Base-by-base conservation (phyloP, 257 asterid genomes). In the Datura wrightii region DNA sequence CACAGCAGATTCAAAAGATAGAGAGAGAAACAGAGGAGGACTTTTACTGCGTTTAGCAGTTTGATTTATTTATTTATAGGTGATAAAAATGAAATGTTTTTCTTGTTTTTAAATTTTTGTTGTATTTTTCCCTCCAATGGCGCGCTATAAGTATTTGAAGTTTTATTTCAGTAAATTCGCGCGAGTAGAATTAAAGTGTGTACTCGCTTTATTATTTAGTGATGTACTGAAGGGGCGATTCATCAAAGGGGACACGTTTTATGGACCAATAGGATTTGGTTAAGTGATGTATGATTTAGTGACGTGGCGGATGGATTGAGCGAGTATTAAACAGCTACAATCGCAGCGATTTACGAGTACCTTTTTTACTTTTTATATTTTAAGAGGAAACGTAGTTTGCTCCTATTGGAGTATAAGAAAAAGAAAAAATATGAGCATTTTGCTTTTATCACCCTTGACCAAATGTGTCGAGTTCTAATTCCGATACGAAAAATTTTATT, bases 1-100 rank as follows among this genome's bases (percentile, higher is more conserved):
- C 50, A 16, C 42, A n/a, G 54, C 18, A 66, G 86, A 89, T 86
- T 87, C 89, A 89, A 84, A 85, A 85, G 1, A 78, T 46, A 85
- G 44, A 48, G 89, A 58, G 54, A 79, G 83, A 78, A 79, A 84
- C 80, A 53, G 44, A 85, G 76, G 37, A 55, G 79, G 83, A 82
- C 19, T 78, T 76, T 14, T 11, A 1, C 6, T 24, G 31, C 8
- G 1, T 10, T 24, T 46, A 19, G 10, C 6, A 13, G 42, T 78
- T 78, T 58, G 63, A 78, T 52, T 78, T 31, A 52, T 24, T 48
- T 48, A 74, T 48, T n/a, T n/a, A 71, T 10, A 46, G 58, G 41
- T 72, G 41, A 72, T 5, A 24, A 24, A 24, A 24, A n/a, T n/a
- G n/a, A n/a, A n/a, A n/a, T n/a, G 5, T 5, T 34, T 36, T 65